These are phyloP conservation scores for Penicillium malachiteum DNA, from an alignment of 495 filamentous ascomycete species.

Conservation along the genomic window DNA sequence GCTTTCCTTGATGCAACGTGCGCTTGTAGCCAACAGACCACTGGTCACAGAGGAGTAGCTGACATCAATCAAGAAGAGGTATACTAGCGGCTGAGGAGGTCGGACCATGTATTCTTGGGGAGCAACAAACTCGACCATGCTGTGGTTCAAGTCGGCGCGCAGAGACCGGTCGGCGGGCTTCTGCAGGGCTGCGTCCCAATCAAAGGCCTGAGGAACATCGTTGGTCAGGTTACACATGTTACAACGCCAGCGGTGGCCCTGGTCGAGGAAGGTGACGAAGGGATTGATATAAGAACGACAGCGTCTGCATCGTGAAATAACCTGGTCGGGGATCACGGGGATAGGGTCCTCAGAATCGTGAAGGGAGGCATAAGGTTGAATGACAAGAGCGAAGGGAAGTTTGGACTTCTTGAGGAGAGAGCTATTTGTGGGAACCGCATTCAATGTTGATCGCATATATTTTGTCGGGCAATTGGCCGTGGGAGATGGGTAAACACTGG, in stretches of 20 bases:
- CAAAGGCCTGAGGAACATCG: slow-evolving; percentile 96
- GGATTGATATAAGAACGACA: slow-evolving; percentile 98
- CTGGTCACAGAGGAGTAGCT: slow-evolving; percentile 88
- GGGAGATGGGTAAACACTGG: slow-evolving; percentile 88
- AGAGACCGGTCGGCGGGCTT: slow-evolving; percentile 88
- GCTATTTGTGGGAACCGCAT: slow-evolving; percentile 87
- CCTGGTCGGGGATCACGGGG: slow-evolving; percentile 91
- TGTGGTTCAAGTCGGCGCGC: slow-evolving; percentile 85
- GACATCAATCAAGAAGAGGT: slow-evolving; percentile 95
- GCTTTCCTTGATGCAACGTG: slow-evolving; percentile 91
- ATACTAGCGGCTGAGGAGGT: slow-evolving; percentile 95
- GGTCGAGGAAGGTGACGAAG: slow-evolving; percentile 92
- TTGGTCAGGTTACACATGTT: slow-evolving; percentile 99
- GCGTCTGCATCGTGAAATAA: slow-evolving; percentile 92
- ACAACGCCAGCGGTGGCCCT: slow-evolving; percentile 96
- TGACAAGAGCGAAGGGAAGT: slow-evolving; percentile 91
- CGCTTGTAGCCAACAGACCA: slow-evolving; percentile 91
- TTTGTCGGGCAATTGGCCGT: slow-evolving; percentile 90
- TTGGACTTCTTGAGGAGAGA: slow-evolving; percentile 94
- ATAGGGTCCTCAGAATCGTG: slow-evolving; percentile 90
- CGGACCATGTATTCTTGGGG: slow-evolving; percentile 99
- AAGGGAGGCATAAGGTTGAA: slow-evolving; percentile 90
- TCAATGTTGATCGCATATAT: slow-evolving; percentile 93
- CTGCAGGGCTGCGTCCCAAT: slow-evolving; percentile 91
- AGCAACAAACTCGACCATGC: slow-evolving; percentile 94